phyloP scores from a whole-genome alignment of 2,329 filamentous ascomycete genomes.

The Aureobasidium zeae region DNA sequence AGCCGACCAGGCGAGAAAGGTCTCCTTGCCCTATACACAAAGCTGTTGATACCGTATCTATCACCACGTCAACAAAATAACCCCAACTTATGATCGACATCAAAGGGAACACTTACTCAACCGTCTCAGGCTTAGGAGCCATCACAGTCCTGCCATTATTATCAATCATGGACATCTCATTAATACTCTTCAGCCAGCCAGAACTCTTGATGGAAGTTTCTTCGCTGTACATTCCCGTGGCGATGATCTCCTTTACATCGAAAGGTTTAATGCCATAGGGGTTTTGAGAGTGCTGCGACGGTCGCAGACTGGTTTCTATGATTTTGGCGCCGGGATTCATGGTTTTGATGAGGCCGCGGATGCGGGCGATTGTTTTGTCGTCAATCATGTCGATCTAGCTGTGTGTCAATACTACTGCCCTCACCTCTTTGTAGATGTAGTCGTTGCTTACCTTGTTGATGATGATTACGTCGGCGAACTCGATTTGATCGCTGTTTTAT shows the following conservation, averaged over 20 bases:
- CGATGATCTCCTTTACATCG: constrained; percentile 54
- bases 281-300: constrained; percentile 11
- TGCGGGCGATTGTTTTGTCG: constrained; percentile 29
- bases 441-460: constrained; percentile 49
- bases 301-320: constrained; percentile 41
- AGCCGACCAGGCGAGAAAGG: constrained; percentile 36
- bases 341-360: constrained; percentile 47
- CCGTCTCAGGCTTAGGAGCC: constrained; percentile 59
- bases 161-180: constrained; percentile 56
- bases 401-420: background rate
- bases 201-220: constrained; percentile 54
- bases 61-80: background rate
- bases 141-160: constrained; percentile 42
- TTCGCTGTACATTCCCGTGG: constrained; percentile 57
- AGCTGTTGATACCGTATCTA: constrained; percentile 59
- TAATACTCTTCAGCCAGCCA: constrained; percentile 62
- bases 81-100: background rate
- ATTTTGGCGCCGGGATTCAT: constrained; percentile 60
- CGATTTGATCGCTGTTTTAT: constrained; percentile 53
- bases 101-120: constrained; percentile 42
- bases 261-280: constrained; percentile 16
- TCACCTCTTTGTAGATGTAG: background rate
- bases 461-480: constrained; percentile 65
- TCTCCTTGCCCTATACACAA: constrained; percentile 53
- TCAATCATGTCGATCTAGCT: constrained; percentile 48